A percentile compares a stretch with the other conserved stretches of the same genome.
Evolutionary conservation across 106 monocot genomes (phyloP).

Genomic region (Phalaenopsis equestris): DNA sequence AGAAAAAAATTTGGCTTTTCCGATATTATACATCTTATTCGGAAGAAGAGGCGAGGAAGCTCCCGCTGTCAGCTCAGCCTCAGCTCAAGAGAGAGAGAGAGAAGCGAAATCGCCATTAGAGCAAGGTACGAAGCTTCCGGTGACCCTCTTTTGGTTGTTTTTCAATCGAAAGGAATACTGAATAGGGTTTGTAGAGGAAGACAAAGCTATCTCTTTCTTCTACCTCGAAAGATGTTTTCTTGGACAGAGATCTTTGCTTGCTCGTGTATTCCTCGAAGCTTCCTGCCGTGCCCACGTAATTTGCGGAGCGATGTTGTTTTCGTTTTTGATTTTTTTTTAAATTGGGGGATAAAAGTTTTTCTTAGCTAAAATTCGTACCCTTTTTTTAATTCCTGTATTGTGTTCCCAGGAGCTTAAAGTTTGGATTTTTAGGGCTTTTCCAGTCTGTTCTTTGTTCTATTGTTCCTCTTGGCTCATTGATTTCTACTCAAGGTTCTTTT

Average conservation of each 20-base stretch:
- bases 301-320: background rate
- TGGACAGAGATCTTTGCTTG: background rate
- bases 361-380: background rate
- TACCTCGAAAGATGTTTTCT: background rate
- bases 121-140: constrained; percentile 8
- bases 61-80: background rate
- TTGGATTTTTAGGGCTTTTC: background rate
- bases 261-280: background rate
- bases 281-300: background rate
- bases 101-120: constrained; percentile 7
- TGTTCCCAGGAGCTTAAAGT: background rate
- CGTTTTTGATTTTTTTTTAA: background rate
- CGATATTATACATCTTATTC: background rate
- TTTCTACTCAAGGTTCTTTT: background rate
- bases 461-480: background rate
- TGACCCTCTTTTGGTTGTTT: background rate
- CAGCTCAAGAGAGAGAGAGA: background rate
- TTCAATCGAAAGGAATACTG: background rate
- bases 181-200: background rate
- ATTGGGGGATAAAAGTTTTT: background rate
- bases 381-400: background rate
- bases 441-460: background rate
- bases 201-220: background rate
- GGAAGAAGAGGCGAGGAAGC: background rate
- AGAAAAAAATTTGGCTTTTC: background rate